Base-by-base conservation (phyloP, 768 basidiomycete species). In the Pisolithus marmoratus region DNA sequence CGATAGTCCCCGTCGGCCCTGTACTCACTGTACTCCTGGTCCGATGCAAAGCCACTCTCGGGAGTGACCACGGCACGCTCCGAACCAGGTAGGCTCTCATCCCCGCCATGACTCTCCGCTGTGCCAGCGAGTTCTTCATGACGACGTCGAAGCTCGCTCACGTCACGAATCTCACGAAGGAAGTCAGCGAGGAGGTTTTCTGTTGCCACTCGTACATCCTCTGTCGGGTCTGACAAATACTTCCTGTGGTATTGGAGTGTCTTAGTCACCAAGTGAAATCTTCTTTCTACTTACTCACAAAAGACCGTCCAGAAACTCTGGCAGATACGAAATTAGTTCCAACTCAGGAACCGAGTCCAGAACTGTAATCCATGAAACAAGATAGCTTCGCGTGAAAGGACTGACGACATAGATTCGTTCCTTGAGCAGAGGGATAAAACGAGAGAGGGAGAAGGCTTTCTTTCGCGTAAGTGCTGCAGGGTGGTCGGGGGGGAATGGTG, bases 331-430 rank as follows among this genome's bases (percentile, higher is more conserved):
- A 43, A 98, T 87, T 42, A 99, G 79, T 65, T 98, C 95, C 49
- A 99, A 74, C 63, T 99, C 96, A 11, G 96, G 96, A 4, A 98
- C 90, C 19, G 93, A 94, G 63, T 97, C 94, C 42, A 99, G 79
- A 4, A 96, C 90, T 40, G 82, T 90, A 53, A 98, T 90, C 96
- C 96, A 99, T 1, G 89, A 87, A 31, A 96, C 91, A n/a, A 99
- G 80, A 67, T 94, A 98, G 65, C 86, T 95, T 54, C 96, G 76
- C 1, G 96, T 95, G 66, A 95, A 94, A 1, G 96, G 95, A 64
- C 87, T 94, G 64, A 98, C 74, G 57, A 98, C 96, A 60, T 94
- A 89, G 48, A 98, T 93, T 55, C 96, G 80, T 57, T 98, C 95
- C 46, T 85, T 81, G 7, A 99, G 79, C 24, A 99, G 75, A 20